Percentiles rank a stretch among this genome's conserved stretches.
phyloP scores from a whole-genome alignment of 495 filamentous ascomycete species.

The Chaetomidium leptoderma region DNA sequence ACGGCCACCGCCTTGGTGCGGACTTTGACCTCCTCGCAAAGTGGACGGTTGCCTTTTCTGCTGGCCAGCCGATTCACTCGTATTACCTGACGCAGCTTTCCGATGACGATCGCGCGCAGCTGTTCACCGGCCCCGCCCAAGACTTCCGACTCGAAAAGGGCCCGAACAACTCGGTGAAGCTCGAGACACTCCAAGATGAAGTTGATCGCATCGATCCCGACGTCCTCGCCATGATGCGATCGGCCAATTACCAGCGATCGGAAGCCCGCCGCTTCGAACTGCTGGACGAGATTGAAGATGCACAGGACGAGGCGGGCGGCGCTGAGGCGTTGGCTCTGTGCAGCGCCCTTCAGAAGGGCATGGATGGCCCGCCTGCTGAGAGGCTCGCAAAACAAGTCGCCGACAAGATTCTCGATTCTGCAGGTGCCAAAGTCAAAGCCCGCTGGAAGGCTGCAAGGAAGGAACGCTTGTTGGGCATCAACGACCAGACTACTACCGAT shows the following conservation, averaged over 20 bases:
- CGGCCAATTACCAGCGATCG: conserved; percentile 11
- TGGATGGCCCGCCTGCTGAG: conserved; percentile 6
- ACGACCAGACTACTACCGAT: too few species aligned
- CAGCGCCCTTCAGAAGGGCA: background rate
- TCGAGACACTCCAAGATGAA: conserved; percentile 14
- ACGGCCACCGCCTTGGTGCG: conserved; percentile 24
- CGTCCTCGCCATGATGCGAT: conserved; percentile 16
- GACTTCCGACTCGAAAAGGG: conserved; percentile 17
- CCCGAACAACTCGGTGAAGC: conserved; percentile 16
- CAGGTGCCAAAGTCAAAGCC: background rate
- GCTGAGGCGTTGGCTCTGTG: background rate
- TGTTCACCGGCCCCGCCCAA: conserved; percentile 17
- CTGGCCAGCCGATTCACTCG: conserved; percentile 1
- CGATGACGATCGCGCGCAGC: conserved; percentile 15
- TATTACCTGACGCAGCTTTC: conserved; percentile 25
- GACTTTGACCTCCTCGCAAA: conserved; percentile 25
- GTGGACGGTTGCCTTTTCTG: conserved; percentile 16
- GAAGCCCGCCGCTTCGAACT: conserved; percentile 7
- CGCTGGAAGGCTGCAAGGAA: conserved; percentile 6
- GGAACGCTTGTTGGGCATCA: background rate
- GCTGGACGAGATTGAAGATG: conserved; percentile 5
- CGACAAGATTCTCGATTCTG: background rate
- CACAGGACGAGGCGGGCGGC: background rate
- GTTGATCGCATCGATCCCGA: conserved; percentile 16
- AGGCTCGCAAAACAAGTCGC: background rate